Base-by-base conservation (phyloP, 805 yeast genomes). In the Teunomyces kruisii region DNA sequence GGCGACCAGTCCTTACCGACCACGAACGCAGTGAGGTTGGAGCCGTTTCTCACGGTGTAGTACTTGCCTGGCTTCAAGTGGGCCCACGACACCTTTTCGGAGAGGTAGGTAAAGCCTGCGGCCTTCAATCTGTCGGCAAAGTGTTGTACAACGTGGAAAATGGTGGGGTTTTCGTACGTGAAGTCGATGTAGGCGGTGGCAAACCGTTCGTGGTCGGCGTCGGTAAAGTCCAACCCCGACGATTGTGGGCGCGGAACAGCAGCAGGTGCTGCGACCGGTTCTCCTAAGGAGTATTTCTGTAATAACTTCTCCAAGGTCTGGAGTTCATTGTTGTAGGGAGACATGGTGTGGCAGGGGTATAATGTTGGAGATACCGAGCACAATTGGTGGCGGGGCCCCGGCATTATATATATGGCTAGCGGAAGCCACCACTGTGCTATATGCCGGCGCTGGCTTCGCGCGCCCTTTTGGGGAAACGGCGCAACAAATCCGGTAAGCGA, bases 101-200 rank as follows among this genome's bases (percentile, higher is more conserved):
- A 66, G 32, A 88, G 57, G 57, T 79, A 83, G 9, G 56, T 67
- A 67, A 86, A 88, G 3, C 96, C 96, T 32, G 78, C 73, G 3
- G 65, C 64, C 39, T 72, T 75, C 47, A 88, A 68, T 45, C 73
- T 59, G 28, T 65, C 56, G 35, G 79, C 59, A 47, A 86, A 74
- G 56, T 69, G 65, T 31, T 74, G 61, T 12, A 85, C 82, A 19
- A 83, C 90, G 59, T 88, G 96, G 69, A 66, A 87, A 32, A 81
- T 81, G 13, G 95, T 87, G 40, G 96, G 96, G 54, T 78, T 79
- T 29, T 73, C 67, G 60, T 82, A 81, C 41, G 89, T 85, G 70
- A 88, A 88, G 51, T 81, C 80, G 47, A 86, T 75, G 65, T 84
- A 87, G 36, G 76, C 72, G n/a, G 78, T 61, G 32, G 72, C 68